A percentile compares a stretch with the other conserved stretches of the same genome.
Conservation (phyloP, 192 early-diverging fungal genomes). For the Phlyctochytrium arcticum region DNA sequence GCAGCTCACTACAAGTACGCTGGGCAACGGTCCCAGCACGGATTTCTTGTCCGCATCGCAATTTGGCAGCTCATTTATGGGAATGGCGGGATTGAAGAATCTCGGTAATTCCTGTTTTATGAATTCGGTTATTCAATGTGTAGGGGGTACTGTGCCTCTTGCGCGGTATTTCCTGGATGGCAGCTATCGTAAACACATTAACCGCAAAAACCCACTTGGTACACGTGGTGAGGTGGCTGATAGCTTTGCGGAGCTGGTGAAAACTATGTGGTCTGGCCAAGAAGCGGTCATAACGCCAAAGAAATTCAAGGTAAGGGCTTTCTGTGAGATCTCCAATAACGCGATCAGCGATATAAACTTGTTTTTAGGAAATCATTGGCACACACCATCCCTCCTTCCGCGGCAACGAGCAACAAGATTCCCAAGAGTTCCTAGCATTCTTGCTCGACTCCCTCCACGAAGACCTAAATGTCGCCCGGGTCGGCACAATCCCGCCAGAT, state of each 20-base stretch:
- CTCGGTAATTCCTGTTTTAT: conserved; percentile 90
- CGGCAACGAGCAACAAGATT: conserved; percentile 92
- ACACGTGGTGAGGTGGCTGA: conserved; percentile 70
- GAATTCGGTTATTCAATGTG: conserved; percentile 86
- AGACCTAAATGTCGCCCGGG: conserved; percentile 72
- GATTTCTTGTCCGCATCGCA: conserved; percentile 9
- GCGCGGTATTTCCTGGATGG: conserved; percentile 45
- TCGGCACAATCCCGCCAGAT: conserved; percentile 27
- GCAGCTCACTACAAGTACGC: too few species aligned
- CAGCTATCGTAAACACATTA: conserved; percentile 58
- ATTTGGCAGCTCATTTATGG: conserved; percentile 23
- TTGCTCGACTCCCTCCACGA: conserved; percentile 90
- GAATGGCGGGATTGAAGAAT: conserved; percentile 66
- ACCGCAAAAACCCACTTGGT: conserved; percentile 64
- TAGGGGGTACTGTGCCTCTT: conserved; percentile 66
- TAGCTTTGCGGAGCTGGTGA: conserved; percentile 72
- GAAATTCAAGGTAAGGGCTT: conserved; percentile 49
- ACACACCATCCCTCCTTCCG: conserved; percentile 77
- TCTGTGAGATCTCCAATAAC: neutral
- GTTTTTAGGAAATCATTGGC: conserved; percentile 57
- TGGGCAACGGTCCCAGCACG: too few species aligned
- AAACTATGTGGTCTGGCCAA: conserved; percentile 77
- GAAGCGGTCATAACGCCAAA: conserved; percentile 70
- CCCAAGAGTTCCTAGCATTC: conserved; percentile 92
- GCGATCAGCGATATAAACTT: neutral